Evolutionary conservation across 1,284 basidiomycete species (phyloP), one percentile per base, ranked within the genome.

Genomic region (Ganoderma resinaceum): DNA sequence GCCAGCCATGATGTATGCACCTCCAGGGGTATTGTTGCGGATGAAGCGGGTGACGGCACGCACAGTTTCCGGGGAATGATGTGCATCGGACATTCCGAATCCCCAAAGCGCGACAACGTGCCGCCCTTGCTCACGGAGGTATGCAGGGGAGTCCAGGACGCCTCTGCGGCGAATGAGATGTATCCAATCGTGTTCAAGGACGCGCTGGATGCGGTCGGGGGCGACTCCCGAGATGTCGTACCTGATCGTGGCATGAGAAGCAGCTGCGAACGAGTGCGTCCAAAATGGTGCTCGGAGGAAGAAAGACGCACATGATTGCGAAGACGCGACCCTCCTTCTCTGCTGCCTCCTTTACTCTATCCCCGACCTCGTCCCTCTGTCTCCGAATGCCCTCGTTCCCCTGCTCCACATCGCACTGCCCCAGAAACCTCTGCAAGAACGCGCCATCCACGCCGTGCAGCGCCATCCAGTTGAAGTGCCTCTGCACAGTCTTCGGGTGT

Each of bases 401-500:
- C 2, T 77, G 76, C 63, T 80, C 77, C 33, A 87, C 66, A 74
- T 93, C 91, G 58, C 86, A 88, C 73, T 92, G 85, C 0, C 86
- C 84, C 0, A 85, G 85, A 75, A 94, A 93, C 5, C 93, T 87
- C 76, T 94, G 93, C 20, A 94, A 76, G 76, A 95, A 93, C 2
- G 86, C 91, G 9, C 93, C 93, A 70, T 94, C 91, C 29, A 95
- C 85, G 57, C 88, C 88, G 71, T 93, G 89, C 70, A 86, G 80
- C 8, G 92, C 92, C 93, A 94, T 94, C 91, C 91, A 93, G 72
- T 89, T 85, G 76, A 94, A 94, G 76, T 95, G 93, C 29, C 90
- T 82, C 71, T 86, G 84, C 4, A 94, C 91, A 0, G 92, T 94
- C 76, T 85, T 86, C 11, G 87, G 84, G 78, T 93, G 84, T 40